A percentile compares a stretch with the other conserved stretches of the same genome.
phyloP scores from a whole-genome alignment of 495 filamentous ascomycete species.

The Lichenothelia convexa region DNA sequence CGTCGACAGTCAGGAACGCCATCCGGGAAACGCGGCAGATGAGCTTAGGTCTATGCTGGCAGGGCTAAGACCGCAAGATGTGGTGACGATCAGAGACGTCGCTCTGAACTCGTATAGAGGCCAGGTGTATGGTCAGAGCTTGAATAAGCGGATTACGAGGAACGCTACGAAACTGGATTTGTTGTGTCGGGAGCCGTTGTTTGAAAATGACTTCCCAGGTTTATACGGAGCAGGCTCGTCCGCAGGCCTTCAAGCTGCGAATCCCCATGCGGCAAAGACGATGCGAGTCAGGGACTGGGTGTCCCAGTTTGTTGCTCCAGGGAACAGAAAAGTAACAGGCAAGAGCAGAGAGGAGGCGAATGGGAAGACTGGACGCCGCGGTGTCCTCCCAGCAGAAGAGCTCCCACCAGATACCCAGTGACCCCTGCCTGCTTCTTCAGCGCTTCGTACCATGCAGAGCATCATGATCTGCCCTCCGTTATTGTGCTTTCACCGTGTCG shows the following conservation, averaged over 20 bases:
- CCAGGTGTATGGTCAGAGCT: constrained; percentile 49
- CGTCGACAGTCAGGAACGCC: constrained; percentile 3
- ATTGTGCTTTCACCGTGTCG: no score
- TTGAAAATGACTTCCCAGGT: not conserved
- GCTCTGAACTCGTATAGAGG: constrained; percentile 55
- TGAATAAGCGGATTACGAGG: constrained; percentile 36
- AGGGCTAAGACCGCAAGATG: constrained; percentile 44
- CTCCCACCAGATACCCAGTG: not conserved
- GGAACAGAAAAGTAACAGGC: not conserved
- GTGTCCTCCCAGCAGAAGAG: not conserved
- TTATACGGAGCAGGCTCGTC: no score
- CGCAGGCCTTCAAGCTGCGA: no score
- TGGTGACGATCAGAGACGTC: constrained; percentile 57
- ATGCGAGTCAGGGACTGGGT: not conserved
- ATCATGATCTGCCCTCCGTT: no score
- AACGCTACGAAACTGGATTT: constrained; percentile 55
- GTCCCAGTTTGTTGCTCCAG: not conserved
- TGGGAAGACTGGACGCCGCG: not conserved
- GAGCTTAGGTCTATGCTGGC: constrained; percentile 26
- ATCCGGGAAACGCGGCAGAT: constrained; percentile 14
- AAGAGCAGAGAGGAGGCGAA: not conserved
- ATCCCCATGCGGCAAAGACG: not conserved
- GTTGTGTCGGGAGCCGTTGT: constrained; percentile 27
- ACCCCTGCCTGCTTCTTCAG: not conserved
- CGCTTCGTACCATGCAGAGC: no score